A percentile compares a stretch with the other conserved stretches of the same genome.
phyloP scores from a whole-genome alignment of 202 grass and related monocot species.

The Saccharum hybrid region DNA sequence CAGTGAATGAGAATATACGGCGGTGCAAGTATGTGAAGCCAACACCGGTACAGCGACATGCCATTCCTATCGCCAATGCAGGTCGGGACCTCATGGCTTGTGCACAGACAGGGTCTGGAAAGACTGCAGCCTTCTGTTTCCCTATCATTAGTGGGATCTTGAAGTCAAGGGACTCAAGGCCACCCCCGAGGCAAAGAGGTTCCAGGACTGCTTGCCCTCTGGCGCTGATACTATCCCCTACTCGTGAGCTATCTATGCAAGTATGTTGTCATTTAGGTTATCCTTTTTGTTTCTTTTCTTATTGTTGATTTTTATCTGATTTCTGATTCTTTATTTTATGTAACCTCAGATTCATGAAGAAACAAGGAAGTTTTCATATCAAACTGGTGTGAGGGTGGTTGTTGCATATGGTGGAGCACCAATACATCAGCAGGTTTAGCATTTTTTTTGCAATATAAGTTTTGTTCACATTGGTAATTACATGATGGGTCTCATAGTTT shows the following conservation, averaged over 20 bases:
- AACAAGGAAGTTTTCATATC: conserved; percentile 92
- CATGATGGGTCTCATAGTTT: conserved; percentile 22
- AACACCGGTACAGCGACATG: conserved; percentile 90
- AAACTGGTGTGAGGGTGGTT: conserved; percentile 82
- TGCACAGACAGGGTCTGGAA: conserved; percentile 98
- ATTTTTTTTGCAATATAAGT: conserved; percentile 12
- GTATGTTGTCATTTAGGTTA: conserved; percentile 48
- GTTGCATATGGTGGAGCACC: conserved; percentile 98
- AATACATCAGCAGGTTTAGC: conserved; percentile 75
- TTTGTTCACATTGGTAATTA: conserved; percentile 4
- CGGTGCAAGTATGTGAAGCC: conserved; percentile 96
- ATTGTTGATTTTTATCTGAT: conserved; percentile 38
- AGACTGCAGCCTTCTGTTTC: conserved; percentile 96
- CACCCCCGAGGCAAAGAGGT: conserved; percentile 59
- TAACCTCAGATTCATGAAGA: conserved; percentile 83
- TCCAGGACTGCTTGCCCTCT: conserved; percentile 68
- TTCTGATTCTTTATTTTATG: conserved; percentile 34
- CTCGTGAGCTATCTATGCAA: conserved; percentile 85
- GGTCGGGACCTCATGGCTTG: conserved; percentile 98
- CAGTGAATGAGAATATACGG: conserved; percentile 85
- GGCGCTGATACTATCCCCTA: conserved; percentile 90
- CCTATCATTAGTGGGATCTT: conserved; percentile 93
- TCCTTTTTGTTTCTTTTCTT: conserved; percentile 21
- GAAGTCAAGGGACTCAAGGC: conserved; percentile 60
- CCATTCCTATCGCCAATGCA: conserved; percentile 79